phyloP scores from a whole-genome alignment of 345 rosid species.

The Rhizophora apiculata region DNA sequence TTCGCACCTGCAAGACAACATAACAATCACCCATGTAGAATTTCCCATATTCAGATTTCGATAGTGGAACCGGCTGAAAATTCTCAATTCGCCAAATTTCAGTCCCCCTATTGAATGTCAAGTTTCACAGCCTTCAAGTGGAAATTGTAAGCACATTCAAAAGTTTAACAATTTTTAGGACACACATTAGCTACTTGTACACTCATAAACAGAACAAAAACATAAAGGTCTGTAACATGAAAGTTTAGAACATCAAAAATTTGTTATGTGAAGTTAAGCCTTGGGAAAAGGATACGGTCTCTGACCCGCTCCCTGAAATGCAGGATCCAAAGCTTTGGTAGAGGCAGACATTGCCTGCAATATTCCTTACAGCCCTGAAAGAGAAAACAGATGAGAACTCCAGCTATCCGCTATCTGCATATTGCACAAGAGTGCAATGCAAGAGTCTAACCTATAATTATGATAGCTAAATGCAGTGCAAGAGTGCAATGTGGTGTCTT shows the following conservation, averaged over 20 bases:
- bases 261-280: slow-evolving; percentile 7
- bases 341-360: slow-evolving; percentile 64
- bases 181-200: neutral
- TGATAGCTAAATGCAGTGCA: slow-evolving; percentile 11
- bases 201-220: no score
- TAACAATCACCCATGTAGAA: slow-evolving; percentile 95
- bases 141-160: slow-evolving; percentile 15
- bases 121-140: slow-evolving; percentile 36
- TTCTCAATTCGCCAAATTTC: slow-evolving; percentile 98
- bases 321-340: slow-evolving; percentile 79
- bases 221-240: neutral
- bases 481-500: slow-evolving; percentile 2
- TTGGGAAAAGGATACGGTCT: slow-evolving; percentile 70
- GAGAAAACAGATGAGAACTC: slow-evolving; percentile 9
- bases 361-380: slow-evolving; percentile 14
- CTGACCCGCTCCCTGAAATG: slow-evolving; percentile 95
- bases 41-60: slow-evolving; percentile 88
- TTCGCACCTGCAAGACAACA: slow-evolving; percentile 80
- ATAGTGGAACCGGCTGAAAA: slow-evolving; percentile 81
- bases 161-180: neutral
- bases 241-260: slow-evolving; percentile 7
- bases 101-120: slow-evolving; percentile 75
- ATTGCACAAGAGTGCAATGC: slow-evolving; percentile 16
- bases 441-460: slow-evolving; percentile 10
- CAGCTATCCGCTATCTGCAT: slow-evolving; percentile 12